These are phyloP conservation scores for Bocquillonia castaneifolia DNA, from an alignment of 441 rosid species.

Conservation along the genomic window DNA sequence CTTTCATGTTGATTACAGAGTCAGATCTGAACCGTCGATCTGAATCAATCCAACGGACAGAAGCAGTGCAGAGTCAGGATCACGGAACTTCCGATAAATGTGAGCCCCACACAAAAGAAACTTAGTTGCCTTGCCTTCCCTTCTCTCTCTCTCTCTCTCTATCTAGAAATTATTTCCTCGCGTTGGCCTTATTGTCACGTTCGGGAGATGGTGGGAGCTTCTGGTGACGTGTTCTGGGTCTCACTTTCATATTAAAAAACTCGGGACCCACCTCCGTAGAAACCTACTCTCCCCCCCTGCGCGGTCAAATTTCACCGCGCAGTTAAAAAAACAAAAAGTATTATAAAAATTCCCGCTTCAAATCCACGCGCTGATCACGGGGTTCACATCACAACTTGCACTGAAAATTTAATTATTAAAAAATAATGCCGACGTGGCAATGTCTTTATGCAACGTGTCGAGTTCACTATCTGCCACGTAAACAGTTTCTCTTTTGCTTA, in stretches of 20 bases:
- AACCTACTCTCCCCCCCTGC: background rate
- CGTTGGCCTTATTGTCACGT: conserved; percentile 49
- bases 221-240: conserved; percentile 47
- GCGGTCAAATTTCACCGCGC: conserved; percentile 40
- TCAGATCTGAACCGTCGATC: conserved; percentile 33
- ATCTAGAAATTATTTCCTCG: conserved; percentile 48
- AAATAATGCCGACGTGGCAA: conserved; percentile 37
- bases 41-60: conserved; percentile 24
- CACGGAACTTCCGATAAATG: conserved; percentile 75
- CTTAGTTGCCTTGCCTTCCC: too few relatives aligned
- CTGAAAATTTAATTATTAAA: too few relatives aligned
- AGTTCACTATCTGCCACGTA: conserved; percentile 24
- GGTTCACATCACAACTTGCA: background rate
- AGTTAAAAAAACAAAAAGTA: conserved; percentile 16
- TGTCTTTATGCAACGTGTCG: conserved; percentile 30
- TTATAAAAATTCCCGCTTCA: conserved; percentile 3
- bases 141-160: conserved; percentile 30
- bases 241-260: conserved; percentile 11
- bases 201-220: conserved; percentile 38
- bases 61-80: conserved; percentile 39
- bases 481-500: background rate
- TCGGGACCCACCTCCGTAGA: background rate
- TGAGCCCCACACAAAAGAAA: conserved; percentile 36
- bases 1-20: conserved; percentile 26
- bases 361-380: conserved; percentile 35